phyloP scores from a whole-genome alignment of 305 asterid species.

The Solanum aculeatissimum region DNA sequence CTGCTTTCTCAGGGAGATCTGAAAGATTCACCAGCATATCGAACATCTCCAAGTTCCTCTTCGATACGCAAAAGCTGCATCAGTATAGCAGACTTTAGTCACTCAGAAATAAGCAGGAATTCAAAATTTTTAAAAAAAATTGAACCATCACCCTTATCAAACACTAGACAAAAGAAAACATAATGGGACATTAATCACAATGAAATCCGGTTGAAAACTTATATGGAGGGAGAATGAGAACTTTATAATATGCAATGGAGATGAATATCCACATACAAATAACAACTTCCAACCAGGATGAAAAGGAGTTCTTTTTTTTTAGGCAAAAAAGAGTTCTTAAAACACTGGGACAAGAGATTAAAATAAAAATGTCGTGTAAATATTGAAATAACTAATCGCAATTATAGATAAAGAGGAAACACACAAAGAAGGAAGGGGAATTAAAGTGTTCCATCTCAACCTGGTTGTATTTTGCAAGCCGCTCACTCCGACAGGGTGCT shows the following conservation, averaged over 20 bases:
- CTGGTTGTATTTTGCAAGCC: conserved; percentile 95
- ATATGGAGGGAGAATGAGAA: not conserved
- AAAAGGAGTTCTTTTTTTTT: too few species aligned
- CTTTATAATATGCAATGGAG: not conserved
- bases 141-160: not conserved
- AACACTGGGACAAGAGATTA: not conserved
- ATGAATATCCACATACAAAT: not conserved
- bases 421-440: not conserved
- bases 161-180: not conserved
- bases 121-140: not conserved
- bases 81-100: not conserved
- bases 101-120: not conserved
- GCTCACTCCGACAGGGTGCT: conserved; percentile 98
- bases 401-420: not conserved
- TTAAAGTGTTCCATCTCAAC: conserved; percentile 9
- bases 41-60: conserved; percentile 87
- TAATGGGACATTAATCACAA: not conserved
- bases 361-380: not conserved
- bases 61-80: conserved; percentile 90
- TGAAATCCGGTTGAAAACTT: not conserved
- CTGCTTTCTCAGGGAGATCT: conserved; percentile 44
- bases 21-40: conserved; percentile 95
- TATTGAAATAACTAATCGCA: not conserved
- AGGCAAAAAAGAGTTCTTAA: too few species aligned
- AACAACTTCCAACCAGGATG: not conserved